phyloP scores from a whole-genome alignment of 1,139 yeast genomes.

The Sugiyamaella neomexicana region DNA sequence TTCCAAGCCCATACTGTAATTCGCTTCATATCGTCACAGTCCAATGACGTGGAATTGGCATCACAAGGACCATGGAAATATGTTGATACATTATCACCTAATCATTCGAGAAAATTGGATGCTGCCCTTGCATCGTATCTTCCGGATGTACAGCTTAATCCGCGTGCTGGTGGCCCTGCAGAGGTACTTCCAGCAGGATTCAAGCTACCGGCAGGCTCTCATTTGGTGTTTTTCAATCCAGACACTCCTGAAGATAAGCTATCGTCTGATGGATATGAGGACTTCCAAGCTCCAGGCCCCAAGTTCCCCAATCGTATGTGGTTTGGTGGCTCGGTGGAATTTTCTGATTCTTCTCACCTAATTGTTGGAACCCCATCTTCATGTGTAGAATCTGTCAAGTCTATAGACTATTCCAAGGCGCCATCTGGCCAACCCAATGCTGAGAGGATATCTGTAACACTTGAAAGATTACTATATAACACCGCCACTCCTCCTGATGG shows the following conservation, averaged over 20 bases:
- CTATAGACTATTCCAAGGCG: conserved; percentile 24
- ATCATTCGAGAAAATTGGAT: conserved; percentile 29
- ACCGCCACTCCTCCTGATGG: conserved; percentile 1
- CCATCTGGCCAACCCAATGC: conserved; percentile 19
- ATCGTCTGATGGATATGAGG: conserved; percentile 78
- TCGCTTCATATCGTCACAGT: neutral
- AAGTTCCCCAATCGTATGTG: conserved; percentile 68
- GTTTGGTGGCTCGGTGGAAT: conserved; percentile 68
- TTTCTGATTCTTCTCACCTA: conserved; percentile 39
- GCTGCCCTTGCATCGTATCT: conserved; percentile 31
- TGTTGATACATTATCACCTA: conserved; percentile 29
- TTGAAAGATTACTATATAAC: conserved; percentile 34
- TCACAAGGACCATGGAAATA: conserved; percentile 34
- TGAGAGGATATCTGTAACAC: conserved; percentile 35
- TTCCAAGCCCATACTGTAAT: too few species aligned
- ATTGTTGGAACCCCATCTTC: conserved; percentile 39
- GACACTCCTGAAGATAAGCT: conserved; percentile 51
- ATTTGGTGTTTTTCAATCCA: conserved; percentile 64
- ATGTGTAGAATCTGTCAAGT: conserved; percentile 32
- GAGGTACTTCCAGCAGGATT: conserved; percentile 25
- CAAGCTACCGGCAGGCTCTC: conserved; percentile 55
- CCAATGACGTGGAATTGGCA: neutral
- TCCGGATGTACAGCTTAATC: conserved; percentile 20
- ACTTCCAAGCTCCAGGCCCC: conserved; percentile 67
- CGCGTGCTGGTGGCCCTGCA: conserved; percentile 10